Percentiles rank a stretch among this genome's conserved stretches.
phyloP scores from a whole-genome alignment of 805 yeast species.

The Saturnispora sanitii region DNA sequence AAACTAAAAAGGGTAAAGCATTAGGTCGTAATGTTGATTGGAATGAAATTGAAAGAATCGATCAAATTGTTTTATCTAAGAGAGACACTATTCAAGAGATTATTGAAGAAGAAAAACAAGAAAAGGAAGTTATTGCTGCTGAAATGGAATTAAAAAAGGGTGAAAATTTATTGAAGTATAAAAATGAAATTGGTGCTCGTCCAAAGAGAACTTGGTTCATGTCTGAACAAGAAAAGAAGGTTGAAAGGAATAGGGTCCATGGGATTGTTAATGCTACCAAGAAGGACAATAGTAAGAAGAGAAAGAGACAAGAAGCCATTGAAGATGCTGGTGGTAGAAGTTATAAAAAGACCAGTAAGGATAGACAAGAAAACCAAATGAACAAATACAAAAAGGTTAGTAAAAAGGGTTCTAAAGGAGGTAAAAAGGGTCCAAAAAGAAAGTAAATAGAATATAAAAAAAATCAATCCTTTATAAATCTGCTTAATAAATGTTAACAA shows the following conservation, averaged over 20 bases:
- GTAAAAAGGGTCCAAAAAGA: conserved; percentile 14
- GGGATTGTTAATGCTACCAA: conserved; percentile 33
- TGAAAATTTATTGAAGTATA: conserved; percentile 70
- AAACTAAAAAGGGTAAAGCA: conserved; percentile 43
- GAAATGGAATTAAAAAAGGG: conserved; percentile 88
- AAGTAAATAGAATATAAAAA: background rate
- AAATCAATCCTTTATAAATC: background rate
- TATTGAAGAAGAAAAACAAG: conserved; percentile 77
- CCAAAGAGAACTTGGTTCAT: conserved; percentile 98
- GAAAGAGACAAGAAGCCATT: conserved; percentile 55
- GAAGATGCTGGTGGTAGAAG: conserved; percentile 44
- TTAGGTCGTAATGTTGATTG: conserved; percentile 91
- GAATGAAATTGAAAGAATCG: conserved; percentile 66
- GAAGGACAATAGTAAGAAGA: conserved; percentile 54
- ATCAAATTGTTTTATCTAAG: conserved; percentile 51
- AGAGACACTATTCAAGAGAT: conserved; percentile 60
- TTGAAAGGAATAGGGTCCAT: conserved; percentile 25
- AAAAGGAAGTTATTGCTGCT: conserved; percentile 76
- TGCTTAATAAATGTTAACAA: too few species aligned
- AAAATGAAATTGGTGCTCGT: conserved; percentile 74
- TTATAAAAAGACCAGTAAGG: conserved; percentile 73
- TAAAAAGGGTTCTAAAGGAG: conserved; percentile 13
- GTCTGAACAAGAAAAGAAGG: conserved; percentile 42
- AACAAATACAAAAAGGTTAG: conserved; percentile 26
- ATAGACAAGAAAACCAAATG: conserved; percentile 47